Evolutionary conservation across 1,284 basidiomycete species (phyloP), one percentile per base, ranked within the genome.

Genomic region (Leccinum pallidistipes): DNA sequence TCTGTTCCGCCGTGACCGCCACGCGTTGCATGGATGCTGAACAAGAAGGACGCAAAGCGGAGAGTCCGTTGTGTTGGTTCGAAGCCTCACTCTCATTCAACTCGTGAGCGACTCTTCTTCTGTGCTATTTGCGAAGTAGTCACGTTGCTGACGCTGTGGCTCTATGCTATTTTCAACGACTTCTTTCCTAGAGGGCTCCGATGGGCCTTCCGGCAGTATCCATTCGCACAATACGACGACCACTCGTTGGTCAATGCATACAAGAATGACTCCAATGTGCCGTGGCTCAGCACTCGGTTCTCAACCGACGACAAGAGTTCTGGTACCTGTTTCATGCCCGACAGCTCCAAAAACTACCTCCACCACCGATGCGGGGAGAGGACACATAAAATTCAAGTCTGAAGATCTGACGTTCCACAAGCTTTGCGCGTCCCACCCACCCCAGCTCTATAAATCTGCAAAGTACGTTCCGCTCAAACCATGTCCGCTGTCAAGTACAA

Each of bases 401-500:
- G 24, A 27, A 27, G 24, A 27, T 27, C 43, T 45, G 43, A 18
- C 7, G 43, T 18, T 45, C 5, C 18, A 18, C 43, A 6, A 45
- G 18, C n/a, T 11, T 45, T 45, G 40, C 40, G n/a, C 16, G 40
- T 43, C 40, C 40, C n/a, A n/a, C 36, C 16, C 38, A 40, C 16
- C 40, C 9, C 43, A 18, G 10, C 6, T 45, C 10, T 18, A 45
- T 45, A 45, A 18, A 21, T 45, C 43, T 1, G 6, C 3, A 45
- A 45, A 21, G 11, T 21, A 45, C 11, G 11, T 21, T 21, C 43
- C 3, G 18, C 18, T 45, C 43, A 45, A 45, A 36, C 34, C 56
- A 29, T 29, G 29, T 29, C 71, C 21, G 11, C 24, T 1, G 69
- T 70, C 57, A 63, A 68, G 58, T 64, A 65, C 18, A 9, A 74